Conservation (phyloP, 495 filamentous ascomycete species). For the Cercophora samala region DNA sequence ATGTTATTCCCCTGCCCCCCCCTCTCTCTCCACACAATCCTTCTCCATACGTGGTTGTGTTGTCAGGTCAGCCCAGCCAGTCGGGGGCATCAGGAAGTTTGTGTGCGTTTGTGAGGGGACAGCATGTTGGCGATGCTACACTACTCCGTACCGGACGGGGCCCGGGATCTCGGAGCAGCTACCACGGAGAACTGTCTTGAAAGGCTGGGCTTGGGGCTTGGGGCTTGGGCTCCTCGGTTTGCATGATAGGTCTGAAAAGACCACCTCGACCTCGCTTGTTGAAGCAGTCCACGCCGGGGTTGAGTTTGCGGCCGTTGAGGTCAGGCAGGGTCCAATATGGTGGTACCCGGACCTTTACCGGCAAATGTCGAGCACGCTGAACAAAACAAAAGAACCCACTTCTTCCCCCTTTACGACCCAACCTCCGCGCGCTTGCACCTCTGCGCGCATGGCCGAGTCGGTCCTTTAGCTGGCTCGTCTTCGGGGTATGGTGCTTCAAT, state of each 20-base stretch:
- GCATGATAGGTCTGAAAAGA: not conserved
- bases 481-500: not conserved
- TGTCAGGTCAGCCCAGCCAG: not conserved
- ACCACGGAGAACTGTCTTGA: not conserved
- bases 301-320: not conserved
- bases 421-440: constrained; percentile 25
- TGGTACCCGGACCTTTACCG: not conserved
- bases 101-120: no score
- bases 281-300: not conserved
- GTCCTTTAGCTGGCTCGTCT: constrained; percentile 24
- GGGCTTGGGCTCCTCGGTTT: not conserved
- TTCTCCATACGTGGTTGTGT: constrained; percentile 7
- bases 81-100: not conserved
- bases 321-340: not conserved
- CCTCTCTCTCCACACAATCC: constrained; percentile 5
- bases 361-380: not conserved
- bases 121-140: no score
- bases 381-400: constrained; percentile 1
- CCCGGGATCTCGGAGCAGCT: constrained; percentile 2
- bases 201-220: not conserved
- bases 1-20: not conserved
- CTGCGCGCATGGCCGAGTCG: constrained; percentile 24
- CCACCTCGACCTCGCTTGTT: constrained; percentile 4
- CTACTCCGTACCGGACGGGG: not conserved
- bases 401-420: constrained; percentile 9